Evolutionary conservation across 2,329 filamentous ascomycete genomes (phyloP).

Genomic region (Fusarium devonianum): DNA sequence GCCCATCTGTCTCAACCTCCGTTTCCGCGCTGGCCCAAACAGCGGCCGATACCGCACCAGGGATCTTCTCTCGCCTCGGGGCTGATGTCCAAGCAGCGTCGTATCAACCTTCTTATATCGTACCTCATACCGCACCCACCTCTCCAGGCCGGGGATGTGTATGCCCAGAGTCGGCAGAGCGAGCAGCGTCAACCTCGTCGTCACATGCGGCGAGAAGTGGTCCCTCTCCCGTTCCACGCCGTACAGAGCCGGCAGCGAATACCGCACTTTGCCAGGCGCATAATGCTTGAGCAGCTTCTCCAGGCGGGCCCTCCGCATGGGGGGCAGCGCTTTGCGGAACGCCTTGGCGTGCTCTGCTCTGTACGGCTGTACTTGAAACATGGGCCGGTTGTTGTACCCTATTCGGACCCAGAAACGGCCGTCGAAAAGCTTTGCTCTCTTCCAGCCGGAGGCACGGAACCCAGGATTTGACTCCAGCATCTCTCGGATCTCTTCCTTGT

Average conservation of each 20-base stretch:
- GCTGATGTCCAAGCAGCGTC: constrained; percentile 45
- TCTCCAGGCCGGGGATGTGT: constrained; percentile 53
- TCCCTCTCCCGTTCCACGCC: constrained; percentile 47
- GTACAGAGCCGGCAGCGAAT: constrained; percentile 64
- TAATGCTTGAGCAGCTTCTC: constrained; percentile 55
- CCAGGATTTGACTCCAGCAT: constrained; percentile 7
- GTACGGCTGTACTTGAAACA: constrained; percentile 57
- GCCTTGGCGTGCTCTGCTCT: constrained; percentile 52
- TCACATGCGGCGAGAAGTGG: constrained; percentile 37
- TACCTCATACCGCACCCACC: constrained; percentile 59
- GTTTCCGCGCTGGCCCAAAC: constrained; percentile 21
- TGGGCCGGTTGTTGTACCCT: constrained; percentile 51
- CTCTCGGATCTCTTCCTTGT: constrained; percentile 12
- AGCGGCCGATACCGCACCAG: constrained; percentile 13
- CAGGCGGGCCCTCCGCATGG: constrained; percentile 45
- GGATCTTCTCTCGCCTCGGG: constrained; percentile 19
- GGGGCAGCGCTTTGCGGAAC: constrained; percentile 55
- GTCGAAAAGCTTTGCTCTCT: constrained; percentile 57
- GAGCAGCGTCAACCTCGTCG: constrained; percentile 51
- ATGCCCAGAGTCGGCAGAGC: constrained; percentile 62
- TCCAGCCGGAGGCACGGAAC: constrained; percentile 46
- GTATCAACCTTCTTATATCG: constrained; percentile 60
- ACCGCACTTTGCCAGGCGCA: constrained; percentile 63
- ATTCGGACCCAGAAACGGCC: constrained; percentile 68
- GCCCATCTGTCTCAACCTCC: constrained; percentile 25